Base-by-base conservation (phyloP, 495 filamentous ascomycete genomes). In the Cryomyces minteri region DNA sequence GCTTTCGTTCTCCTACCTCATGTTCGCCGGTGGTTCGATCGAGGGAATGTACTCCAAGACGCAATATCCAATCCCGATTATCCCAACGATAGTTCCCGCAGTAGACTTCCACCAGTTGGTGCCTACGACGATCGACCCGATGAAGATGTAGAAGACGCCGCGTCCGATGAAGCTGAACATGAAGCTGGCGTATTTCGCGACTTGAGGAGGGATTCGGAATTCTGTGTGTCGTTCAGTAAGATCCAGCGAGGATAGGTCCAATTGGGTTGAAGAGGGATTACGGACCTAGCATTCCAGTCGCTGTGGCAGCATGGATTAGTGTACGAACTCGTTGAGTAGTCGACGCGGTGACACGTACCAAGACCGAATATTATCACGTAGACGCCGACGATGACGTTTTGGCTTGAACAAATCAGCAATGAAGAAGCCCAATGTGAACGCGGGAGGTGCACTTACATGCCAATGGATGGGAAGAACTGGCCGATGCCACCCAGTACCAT, bases 21-120 rank as follows among this genome's bases (percentile, higher is more conserved):
- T 99, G 67, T 94, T 99, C 54, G 85, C 79, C 14, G 92, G 92
- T 18, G 92, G 88, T 69, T 99, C 90, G 58, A 99, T 94, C 36
- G 79, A 87, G 0, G 92, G 90, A 46, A 95, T 79, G 64, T 85
- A 99, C 66, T 96, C 88, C 51, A 96, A 74, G 14, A 72, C 82
- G 42, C 76, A 66, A 48, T 65, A 65, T 5, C 40, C 62, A 28
- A 63, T 34, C n/a, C 62, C 62, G 32, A 60, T 43, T 9, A 61
- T 33, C 9, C 53, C 62, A n/a, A 66, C 46, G 37, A 66, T 33
- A 5, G 55, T 43, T n/a, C 63, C 63, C 1, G 55, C 48, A 2
- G 54, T 44, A 39, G 54, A 56, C 25, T 54, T 56, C 48, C 49
- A 63, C 60, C 58, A 62, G 48, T 66, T 49, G 48, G 69, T 66